A percentile compares a stretch with the other conserved stretches of the same genome.
These are phyloP conservation scores for Emergomyces orientalis DNA, from an alignment of 2,329 filamentous ascomycete genomes.

Conservation along the genomic window DNA sequence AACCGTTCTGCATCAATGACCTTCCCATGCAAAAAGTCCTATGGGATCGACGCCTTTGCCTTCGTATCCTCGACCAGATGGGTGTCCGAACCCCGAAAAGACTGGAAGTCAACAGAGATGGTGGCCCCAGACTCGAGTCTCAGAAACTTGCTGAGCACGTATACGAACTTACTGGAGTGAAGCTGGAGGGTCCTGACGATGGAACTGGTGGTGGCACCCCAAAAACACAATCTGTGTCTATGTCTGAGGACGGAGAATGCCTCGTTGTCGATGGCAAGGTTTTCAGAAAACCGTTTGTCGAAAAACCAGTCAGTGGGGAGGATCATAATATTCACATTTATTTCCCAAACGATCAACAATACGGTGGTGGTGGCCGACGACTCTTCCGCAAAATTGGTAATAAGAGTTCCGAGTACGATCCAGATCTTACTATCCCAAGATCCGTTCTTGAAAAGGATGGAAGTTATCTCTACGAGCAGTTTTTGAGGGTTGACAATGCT, in stretches of 20 bases:
- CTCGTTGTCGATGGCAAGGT: conserved; percentile 75
- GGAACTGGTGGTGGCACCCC: conserved; percentile 52
- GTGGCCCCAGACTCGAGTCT: conserved; percentile 70
- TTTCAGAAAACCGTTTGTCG: conserved; percentile 89
- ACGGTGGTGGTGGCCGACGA: conserved; percentile 79
- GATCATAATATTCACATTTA: conserved; percentile 99
- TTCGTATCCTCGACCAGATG: conserved; percentile 79
- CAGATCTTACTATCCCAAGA: conserved; percentile 64
- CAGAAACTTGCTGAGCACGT: conserved; percentile 72
- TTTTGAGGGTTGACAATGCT: conserved; percentile 90
- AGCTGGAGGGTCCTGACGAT: conserved; percentile 60
- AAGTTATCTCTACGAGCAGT: conserved; percentile 96
- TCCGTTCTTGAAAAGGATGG: conserved; percentile 69
- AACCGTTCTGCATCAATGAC: conserved; percentile 96
- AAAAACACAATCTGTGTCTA: conserved; percentile 59
- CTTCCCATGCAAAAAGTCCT: conserved; percentile 93
- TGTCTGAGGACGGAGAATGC: conserved; percentile 83
- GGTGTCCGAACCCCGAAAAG: conserved; percentile 81
- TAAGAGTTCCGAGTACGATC: conserved; percentile 92
- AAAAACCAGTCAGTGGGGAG: conserved; percentile 96
- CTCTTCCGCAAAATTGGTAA: conserved; percentile 97
- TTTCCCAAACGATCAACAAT: conserved; percentile 63
- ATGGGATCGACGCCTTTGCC: conserved; percentile 87
- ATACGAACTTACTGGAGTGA: conserved; percentile 68
- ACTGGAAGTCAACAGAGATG: conserved; percentile 85